These are phyloP conservation scores for Stephania japonica DNA, from an alignment of 164 flowering plant species.

Conservation along the genomic window DNA sequence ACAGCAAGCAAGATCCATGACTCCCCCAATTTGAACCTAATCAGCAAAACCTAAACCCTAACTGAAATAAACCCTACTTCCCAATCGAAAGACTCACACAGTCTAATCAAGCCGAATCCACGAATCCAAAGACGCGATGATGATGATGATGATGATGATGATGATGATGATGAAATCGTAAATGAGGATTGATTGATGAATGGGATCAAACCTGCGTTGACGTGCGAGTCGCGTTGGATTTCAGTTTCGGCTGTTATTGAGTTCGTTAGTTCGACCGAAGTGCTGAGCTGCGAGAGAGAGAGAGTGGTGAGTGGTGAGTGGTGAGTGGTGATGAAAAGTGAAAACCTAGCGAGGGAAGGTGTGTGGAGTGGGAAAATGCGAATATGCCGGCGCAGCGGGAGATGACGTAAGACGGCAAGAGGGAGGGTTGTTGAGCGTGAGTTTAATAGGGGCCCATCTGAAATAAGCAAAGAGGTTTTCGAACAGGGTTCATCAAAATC, in stretches of 20 bases:
- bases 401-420: neutral
- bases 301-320: neutral
- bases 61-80: neutral
- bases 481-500: neutral
- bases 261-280: constrained; percentile 2
- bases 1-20: constrained; percentile 54
- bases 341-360: neutral
- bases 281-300: neutral
- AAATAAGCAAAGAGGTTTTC: neutral
- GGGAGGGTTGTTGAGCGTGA: neutral
- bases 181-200: neutral
- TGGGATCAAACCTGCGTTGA: neutral
- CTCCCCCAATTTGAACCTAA: constrained; percentile 1
- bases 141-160: too few species aligned
- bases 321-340: neutral
- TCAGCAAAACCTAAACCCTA: neutral
- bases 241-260: neutral
- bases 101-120: neutral
- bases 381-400: neutral
- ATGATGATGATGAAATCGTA: neutral
- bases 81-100: neutral
- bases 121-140: too few species aligned
- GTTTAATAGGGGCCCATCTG: neutral
- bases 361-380: neutral
- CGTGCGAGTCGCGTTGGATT: neutral